Base-by-base conservation (phyloP, 2,329 filamentous ascomycete species). In the Immersiporthe knoxdaviesiana region DNA sequence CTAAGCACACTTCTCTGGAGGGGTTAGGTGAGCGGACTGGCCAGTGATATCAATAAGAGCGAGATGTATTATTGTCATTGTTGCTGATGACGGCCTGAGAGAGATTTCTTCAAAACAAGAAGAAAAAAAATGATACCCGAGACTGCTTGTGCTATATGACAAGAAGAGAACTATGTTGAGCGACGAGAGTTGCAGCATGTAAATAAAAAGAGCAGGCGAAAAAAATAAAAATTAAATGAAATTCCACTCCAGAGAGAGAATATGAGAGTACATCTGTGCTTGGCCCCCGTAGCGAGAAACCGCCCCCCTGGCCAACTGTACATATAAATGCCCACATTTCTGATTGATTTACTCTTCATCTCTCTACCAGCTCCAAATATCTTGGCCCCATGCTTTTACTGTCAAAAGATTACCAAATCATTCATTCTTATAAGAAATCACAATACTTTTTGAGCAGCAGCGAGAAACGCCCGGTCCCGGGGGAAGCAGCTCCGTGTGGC, bases 121-220 rank as follows among this genome's bases (percentile, higher is more conserved):
- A 35, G 8, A 50, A 7, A 52, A 27, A 52, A n/a, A 59, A 64
- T 68, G 66, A 68, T 68, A 68, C 66, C 66, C 66, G 37, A 64
- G 18, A 47, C 44, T 24, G 47, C 21, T 68, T 54, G 59, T 47
- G 16, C 2, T 32, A 59, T 32, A 37, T 21, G 21, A 27, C 58
- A 58, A 67, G 62, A 61, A 66, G 65, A 24, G 65, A 24, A 35
- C 18, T 61, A n/a, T 30, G 54, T 54, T 56, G 32, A 18, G n/a
- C 14, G 63, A 37, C 16, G 27, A 37, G 32, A 30, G 21, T 59
- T 35, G 56, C 56, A 12, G 8, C 6, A 27, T 54, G 50, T 54
- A 14, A 6, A 54, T n/a, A 6, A n/a, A n/a, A 47, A 18, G 18
- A 44, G 41, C 35, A 39, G 44, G 41, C 2, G 16, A 21, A 10